Base-by-base conservation (phyloP, 177 flowering plant genomes). In the Vitis hybrid region DNA sequence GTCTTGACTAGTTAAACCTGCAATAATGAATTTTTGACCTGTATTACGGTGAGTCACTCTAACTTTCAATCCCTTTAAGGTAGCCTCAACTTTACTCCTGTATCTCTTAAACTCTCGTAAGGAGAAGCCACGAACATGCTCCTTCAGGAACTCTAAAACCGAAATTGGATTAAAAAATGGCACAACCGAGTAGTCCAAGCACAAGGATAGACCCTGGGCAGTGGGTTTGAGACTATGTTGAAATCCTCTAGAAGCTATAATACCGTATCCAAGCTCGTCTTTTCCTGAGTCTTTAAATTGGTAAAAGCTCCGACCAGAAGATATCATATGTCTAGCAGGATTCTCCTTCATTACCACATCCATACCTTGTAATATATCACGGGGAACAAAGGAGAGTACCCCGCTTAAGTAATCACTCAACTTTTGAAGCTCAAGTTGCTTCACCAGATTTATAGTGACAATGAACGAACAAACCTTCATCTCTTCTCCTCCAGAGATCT, bases 331-430 rank as follows among this genome's bases (percentile, higher is more conserved):
- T 73, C 74, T 79, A n/a, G 79, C 17, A 1, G 89, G 89, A 69
- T 90, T 78, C 70, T 90, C 92, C 67, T 87, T 88, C 87, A 89
- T 79, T 11, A 89, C 86, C 67, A 90, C 75, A 78, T 89, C 94
- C 88, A 90, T 70, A 1, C 76, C 90, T 52, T 90, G 95, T 59
- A 90, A 77, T 40, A 83, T 72, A n/a, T 88, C 86, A 51, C 91
- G 87, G 5, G 91, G 91, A 3, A 74, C 59, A 1, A 71, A 19
- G 1, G 40, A 18, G 8, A 73, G 68, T 1, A 50, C 69, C 5
- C 92, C 82, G 1, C 52, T 66, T 14, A 89, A 67, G 72, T 83
- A 89, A 11, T 81, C 88, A n/a, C 66, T 70, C 77, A 92, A 72
- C 68, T 74, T 80, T n/a, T 71, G 27, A 14, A 89, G 71, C 63